Conservation (phyloP, 2,329 filamentous ascomycete species). For the Sphaceloma murrayae region DNA sequence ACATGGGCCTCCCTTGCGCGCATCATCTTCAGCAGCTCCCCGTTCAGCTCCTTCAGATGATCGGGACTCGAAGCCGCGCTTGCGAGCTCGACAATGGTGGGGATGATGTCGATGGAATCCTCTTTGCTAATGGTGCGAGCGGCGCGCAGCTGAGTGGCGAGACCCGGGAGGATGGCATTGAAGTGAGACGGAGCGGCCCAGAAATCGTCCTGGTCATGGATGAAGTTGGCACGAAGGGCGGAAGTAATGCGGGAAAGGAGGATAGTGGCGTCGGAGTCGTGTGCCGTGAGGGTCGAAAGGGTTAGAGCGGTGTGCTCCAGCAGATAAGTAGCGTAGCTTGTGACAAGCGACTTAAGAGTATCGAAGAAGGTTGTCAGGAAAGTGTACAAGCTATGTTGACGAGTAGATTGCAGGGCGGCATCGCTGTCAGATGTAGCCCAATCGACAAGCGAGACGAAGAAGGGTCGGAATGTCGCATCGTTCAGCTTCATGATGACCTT, state of each 20-base stretch:
- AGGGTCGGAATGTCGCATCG: constrained; percentile 81
- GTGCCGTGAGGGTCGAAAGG: constrained; percentile 38
- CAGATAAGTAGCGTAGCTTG: constrained; percentile 78
- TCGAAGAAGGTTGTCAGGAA: constrained; percentile 75
- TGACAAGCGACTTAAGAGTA: constrained; percentile 86
- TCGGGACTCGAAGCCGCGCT: constrained; percentile 72
- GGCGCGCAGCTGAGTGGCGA: constrained; percentile 51
- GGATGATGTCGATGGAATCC: constrained; percentile 48
- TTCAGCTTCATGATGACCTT: constrained; percentile 96
- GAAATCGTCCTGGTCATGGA: constrained; percentile 86
- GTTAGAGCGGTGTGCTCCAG: constrained; percentile 63
- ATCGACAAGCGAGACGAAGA: constrained; percentile 78
- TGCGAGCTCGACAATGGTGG: constrained; percentile 70
- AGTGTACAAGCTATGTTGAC: constrained; percentile 68
- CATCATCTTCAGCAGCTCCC: constrained; percentile 65
- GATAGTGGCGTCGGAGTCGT: constrained; percentile 42
- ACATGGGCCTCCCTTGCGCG: constrained; percentile 62
- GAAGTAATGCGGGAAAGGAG: constrained; percentile 62
- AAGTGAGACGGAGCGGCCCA: constrained; percentile 93
- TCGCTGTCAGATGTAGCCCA: constrained; percentile 62
- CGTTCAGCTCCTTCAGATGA: constrained; percentile 85
- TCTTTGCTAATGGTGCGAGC: constrained; percentile 24
- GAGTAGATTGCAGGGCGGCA: constrained; percentile 46
- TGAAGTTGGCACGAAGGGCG: constrained; percentile 66
- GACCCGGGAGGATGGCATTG: constrained; percentile 55